Evolutionary conservation across 208 protist genomes (phyloP).

Genomic region (Leishmania braziliensis): DNA sequence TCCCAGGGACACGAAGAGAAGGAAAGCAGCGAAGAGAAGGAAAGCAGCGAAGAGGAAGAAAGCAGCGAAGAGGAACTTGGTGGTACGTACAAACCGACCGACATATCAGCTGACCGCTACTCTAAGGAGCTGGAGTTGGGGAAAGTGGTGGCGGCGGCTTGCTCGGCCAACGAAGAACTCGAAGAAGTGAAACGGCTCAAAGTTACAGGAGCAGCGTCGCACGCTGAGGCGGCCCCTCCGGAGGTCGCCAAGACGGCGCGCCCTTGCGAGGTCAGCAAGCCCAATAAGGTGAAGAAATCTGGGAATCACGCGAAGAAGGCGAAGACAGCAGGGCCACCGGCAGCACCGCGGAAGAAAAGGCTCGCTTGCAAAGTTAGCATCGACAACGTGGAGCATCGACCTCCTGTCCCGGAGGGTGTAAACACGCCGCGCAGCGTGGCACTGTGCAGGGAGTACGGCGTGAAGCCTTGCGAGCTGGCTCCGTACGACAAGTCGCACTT

Average conservation of each 20-base stretch:
- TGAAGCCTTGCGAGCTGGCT: conserved; percentile 58
- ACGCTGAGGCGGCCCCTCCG: neutral
- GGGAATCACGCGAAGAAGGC: neutral
- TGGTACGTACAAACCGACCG: neutral
- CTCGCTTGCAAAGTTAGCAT: conserved; percentile 36
- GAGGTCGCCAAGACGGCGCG: conserved; percentile 7
- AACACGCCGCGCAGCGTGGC: conserved; percentile 75
- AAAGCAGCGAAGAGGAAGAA: too few relatives aligned
- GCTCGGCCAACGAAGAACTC: neutral
- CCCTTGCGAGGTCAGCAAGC: conserved; percentile 4
- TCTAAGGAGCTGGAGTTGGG: conserved; percentile 2
- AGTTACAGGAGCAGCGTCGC: neutral
- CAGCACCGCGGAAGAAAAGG: conserved; percentile 27
- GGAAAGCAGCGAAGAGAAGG: neutral
- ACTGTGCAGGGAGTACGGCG: conserved; percentile 55
- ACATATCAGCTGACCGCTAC: neutral
- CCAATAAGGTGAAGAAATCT: conserved; percentile 2
- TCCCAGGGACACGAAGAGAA: neutral
- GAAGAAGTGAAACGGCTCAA: conserved; percentile 4
- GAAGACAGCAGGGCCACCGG: conserved; percentile 3
- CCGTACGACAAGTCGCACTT: conserved; percentile 55
- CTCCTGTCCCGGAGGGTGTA: conserved; percentile 51
- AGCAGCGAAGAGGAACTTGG: neutral
- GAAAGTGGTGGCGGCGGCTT: neutral
- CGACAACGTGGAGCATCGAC: conserved; percentile 49